These are phyloP conservation scores for Penicillium italicum DNA, from an alignment of 2,329 filamentous ascomycete species.

Conservation along the genomic window DNA sequence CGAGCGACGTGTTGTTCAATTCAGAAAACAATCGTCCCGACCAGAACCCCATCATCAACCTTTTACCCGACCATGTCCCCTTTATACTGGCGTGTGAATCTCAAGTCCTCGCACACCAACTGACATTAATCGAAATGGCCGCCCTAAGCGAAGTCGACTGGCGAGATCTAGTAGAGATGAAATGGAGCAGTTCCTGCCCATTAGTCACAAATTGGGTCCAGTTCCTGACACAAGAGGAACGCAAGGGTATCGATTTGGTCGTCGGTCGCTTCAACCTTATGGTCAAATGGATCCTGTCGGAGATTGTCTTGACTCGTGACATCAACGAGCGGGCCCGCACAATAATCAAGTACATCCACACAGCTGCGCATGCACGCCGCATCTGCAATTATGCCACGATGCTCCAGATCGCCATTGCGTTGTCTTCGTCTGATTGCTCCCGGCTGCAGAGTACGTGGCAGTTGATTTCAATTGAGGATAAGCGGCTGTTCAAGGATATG, in stretches of 20 bases:
- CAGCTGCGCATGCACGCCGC: constrained; percentile 56
- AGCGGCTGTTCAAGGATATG: constrained; percentile 54
- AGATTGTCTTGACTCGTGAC: constrained; percentile 57
- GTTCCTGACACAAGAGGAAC: constrained; percentile 54
- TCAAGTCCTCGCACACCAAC: constrained; percentile 58
- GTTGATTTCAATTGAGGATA: constrained; percentile 53
- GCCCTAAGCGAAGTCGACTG: constrained; percentile 64
- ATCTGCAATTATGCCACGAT: constrained; percentile 64
- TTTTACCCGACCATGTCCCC: constrained; percentile 50
- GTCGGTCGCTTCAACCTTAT: constrained; percentile 65
- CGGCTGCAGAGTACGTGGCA: constrained; percentile 58
- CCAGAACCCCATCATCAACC: constrained; percentile 9
- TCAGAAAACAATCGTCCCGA: constrained; percentile 29
- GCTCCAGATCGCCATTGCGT: constrained; percentile 61
- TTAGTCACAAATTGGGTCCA: constrained; percentile 58
- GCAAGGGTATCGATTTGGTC: constrained; percentile 60
- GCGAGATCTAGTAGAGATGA: constrained; percentile 62
- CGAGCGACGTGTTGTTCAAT: constrained; percentile 33
- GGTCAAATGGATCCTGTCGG: constrained; percentile 63
- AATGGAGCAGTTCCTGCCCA: constrained; percentile 56
- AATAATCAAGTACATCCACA: constrained; percentile 62
- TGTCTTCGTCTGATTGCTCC: constrained; percentile 58
- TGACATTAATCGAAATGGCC: constrained; percentile 63
- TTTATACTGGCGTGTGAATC: constrained; percentile 63
- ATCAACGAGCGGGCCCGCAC: constrained; percentile 57